A percentile compares a stretch with the other conserved stretches of the same genome.
Conservation (phyloP, 2,329 filamentous ascomycete species). For the Fusarium illudens region DNA sequence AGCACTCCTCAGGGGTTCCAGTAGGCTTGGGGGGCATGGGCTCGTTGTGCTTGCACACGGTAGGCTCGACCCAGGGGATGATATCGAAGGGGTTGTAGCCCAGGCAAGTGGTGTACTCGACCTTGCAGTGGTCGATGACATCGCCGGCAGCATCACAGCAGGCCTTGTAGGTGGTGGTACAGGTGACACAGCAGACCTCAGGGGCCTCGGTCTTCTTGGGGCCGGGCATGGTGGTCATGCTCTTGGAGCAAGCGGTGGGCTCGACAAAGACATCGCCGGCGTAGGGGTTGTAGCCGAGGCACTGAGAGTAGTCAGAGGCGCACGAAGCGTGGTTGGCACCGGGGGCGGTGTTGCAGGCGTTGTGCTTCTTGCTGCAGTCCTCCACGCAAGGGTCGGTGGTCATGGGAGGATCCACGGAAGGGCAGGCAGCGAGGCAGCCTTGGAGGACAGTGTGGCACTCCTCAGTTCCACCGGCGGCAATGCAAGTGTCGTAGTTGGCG, state of each 20-base stretch:
- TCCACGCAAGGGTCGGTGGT: neutral
- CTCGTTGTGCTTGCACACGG: conserved; percentile 18
- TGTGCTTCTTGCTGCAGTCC: conserved; percentile 5
- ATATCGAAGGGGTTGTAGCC: conserved; percentile 22
- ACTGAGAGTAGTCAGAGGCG: conserved; percentile 1
- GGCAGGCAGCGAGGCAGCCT: no score
- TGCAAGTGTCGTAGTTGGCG: neutral
- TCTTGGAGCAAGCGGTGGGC: conserved; percentile 7
- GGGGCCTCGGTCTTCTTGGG: conserved; percentile 11
- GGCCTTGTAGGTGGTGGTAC: conserved; percentile 23
- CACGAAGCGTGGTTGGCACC: conserved; percentile 7
- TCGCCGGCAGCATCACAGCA: conserved; percentile 9
- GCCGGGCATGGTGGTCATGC: neutral
- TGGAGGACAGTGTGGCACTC: no score
- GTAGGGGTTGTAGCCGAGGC: conserved; percentile 15
- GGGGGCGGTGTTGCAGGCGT: neutral
- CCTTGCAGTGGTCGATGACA: conserved; percentile 14
- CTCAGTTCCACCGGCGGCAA: neutral
- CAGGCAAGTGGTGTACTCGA: conserved; percentile 17
- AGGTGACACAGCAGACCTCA: conserved; percentile 23
- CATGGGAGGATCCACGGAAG: no score
- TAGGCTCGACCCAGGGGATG: conserved; percentile 14
- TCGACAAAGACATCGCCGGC: neutral
- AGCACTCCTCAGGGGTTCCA: conserved; percentile 10
- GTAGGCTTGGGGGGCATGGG: neutral